Evolutionary conservation across 805 yeast genomes (phyloP), one percentile per base, ranked within the genome.

Genomic region (Lachancea cidri): DNA sequence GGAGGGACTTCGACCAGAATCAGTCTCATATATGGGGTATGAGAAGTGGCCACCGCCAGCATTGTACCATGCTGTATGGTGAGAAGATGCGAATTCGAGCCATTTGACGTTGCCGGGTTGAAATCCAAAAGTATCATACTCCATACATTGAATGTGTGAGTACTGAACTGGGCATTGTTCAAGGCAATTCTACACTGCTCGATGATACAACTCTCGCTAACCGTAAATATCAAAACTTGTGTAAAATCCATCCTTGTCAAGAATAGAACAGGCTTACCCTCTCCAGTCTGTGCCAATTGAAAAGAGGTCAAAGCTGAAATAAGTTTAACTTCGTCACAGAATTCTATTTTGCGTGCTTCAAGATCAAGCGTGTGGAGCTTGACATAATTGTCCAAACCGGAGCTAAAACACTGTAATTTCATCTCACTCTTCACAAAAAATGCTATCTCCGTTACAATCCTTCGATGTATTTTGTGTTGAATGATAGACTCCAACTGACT

Each of bases 21-120:
- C 9, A 84, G 48, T 48, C 95, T 61, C 85, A 84, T 77, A 52
- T 70, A 83, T 3, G 96, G 96, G 11, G 75, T 72, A 52, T 86
- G 91, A 1, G 88, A 79, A 0, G 96, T 86, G 0, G 80, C 86
- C 5, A 84, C 72, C 0, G 81, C 78, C 13, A 83, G 54, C 31
- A 49, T 40, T 11, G 55, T 43, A 14, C 42, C 42, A 0, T 45
- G 42, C 3, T 34, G 18, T 4, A 42, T 14, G 7, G n/a, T 17
- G n/a, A 20, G 22, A 5, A 40, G 19, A 37, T 40, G 41, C 5
- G 37, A 14, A 5, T 32, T 29, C 9, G 20, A 35, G 2, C 16
- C 15, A 4, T 36, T 36, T 16, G 24, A 17, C 5, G 29, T 17
- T 1, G 33, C 5, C 4, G 35, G 30, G 6, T 29, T 19, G n/a